Conservation (phyloP, 2,329 filamentous ascomycete species). For the Fusarium sp. region DNA sequence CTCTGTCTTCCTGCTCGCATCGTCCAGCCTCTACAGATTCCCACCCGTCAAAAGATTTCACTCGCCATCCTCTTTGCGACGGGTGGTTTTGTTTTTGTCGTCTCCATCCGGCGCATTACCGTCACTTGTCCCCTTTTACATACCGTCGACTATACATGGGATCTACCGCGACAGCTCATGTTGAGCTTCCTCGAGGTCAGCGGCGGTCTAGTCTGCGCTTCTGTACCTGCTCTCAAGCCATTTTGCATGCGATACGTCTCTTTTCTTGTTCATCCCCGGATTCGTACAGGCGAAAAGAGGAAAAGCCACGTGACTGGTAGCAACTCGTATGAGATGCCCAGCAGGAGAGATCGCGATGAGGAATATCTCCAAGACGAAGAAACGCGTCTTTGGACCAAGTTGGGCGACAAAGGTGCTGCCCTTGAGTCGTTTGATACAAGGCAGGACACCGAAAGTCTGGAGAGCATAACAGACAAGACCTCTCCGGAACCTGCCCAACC, state of each 20-base stretch:
- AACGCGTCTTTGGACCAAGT: conserved; percentile 30
- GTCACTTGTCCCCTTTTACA: conserved; percentile 40
- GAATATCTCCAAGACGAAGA: conserved; percentile 40
- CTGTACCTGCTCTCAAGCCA: conserved; percentile 60
- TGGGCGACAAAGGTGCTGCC: conserved; percentile 12
- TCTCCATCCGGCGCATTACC: conserved; percentile 44
- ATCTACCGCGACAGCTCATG: conserved; percentile 43
- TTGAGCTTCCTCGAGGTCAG: conserved; percentile 61
- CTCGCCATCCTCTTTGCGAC: conserved; percentile 57
- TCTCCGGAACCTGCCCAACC: conserved; percentile 21
- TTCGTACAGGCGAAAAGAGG: conserved; percentile 38
- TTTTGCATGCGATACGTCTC: conserved; percentile 51
- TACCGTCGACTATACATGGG: conserved; percentile 42
- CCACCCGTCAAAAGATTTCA: conserved; percentile 58
- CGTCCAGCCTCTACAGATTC: conserved; percentile 57
- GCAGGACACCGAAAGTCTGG: conserved; percentile 39
- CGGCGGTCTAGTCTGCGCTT: conserved; percentile 59
- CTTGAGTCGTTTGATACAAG: conserved; percentile 22
- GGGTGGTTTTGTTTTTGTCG: conserved; percentile 44
- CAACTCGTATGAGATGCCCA: conserved; percentile 40
- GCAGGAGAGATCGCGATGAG: conserved; percentile 26
- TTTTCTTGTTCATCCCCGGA: conserved; percentile 38
- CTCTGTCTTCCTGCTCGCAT: conserved; percentile 56
- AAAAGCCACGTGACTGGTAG: conserved; percentile 27
- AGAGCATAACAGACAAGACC: conserved; percentile 28